A percentile compares a stretch with the other conserved stretches of the same genome.
Conservation (phyloP, 2,329 filamentous ascomycete genomes). For the Furcasterigmium furcatum region DNA sequence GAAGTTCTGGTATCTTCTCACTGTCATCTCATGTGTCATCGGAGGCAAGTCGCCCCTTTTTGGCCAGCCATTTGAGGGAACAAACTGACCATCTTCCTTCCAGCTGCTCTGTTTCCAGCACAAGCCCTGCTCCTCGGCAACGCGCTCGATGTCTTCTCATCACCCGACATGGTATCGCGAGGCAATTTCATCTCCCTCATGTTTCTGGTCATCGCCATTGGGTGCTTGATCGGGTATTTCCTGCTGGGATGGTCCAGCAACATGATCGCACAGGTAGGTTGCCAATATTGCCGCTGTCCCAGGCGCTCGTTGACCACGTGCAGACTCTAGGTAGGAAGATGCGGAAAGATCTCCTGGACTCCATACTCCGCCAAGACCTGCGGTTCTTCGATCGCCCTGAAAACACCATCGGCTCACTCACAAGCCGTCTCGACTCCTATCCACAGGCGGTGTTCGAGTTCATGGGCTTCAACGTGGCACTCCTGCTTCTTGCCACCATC, state of each 20-base stretch:
- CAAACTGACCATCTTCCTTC: too few species aligned
- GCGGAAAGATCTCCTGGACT: slow-evolving; percentile 21
- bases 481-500: slow-evolving; percentile 35
- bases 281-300: too few species aligned
- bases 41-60: too few species aligned
- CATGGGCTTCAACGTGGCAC: slow-evolving; percentile 35
- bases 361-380: slow-evolving; percentile 41
- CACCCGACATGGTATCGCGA: slow-evolving; percentile 7
- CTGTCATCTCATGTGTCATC: background rate
- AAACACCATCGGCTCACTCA: slow-evolving; percentile 28
- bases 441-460: slow-evolving; percentile 41
- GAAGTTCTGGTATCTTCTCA: background rate
- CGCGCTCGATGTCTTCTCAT: slow-evolving; percentile 29
- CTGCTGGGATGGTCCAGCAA: slow-evolving; percentile 14
- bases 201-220: slow-evolving; percentile 22
- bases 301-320: too few species aligned
- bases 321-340: slow-evolving; percentile 15
- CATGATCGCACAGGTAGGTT: slow-evolving; percentile 14
- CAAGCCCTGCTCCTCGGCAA: slow-evolving; percentile 38
- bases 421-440: slow-evolving; percentile 22
- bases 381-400: slow-evolving; percentile 29
- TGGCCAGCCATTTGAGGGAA: too few species aligned
- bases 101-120: slow-evolving; percentile 32
- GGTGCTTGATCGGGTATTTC: slow-evolving; percentile 15
- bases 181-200: slow-evolving; percentile 36